Base-by-base conservation (phyloP, 192 early-diverging fungal genomes). In the Backusella psychrophila region DNA sequence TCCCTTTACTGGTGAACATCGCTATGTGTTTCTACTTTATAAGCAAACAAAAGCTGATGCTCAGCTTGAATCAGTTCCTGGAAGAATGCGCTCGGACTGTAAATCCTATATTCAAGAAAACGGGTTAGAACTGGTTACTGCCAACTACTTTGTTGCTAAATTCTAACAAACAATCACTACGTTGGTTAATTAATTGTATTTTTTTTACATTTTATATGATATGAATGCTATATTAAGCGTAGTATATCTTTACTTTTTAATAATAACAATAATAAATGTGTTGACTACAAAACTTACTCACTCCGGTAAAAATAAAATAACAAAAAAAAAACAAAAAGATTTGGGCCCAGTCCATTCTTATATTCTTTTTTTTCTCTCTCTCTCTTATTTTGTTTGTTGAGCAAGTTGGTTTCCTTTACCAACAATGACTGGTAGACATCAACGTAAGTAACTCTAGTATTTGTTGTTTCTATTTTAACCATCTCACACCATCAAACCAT, bases 11-110 rank as follows among this genome's bases (percentile, higher is more conserved):
- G 88, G 88, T 14, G 78, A 81, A 42, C 90, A 91, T 76, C 85
- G 90, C 14, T 89, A 89, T 66, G 81, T 89, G 49, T 89, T 91
- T 69, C 74, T 89, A 9, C 74, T 89, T 8, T 91, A 85, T 79
- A 85, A 85, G 21, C 90, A 91, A 66, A 73, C 77, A 9, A 66
- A 73, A 46, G 42, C 75, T 1, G 44, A 69, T 23, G 69, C 82
- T 35, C 31, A 72, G 9, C 56, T 78, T n/a, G 44, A 69, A 29
- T 3, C 9, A 12, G 23, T 63, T 63, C 7, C 12, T 14, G 2
- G 3, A 14, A 63, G 56, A 63, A 63, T 63, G 56, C 56, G 56
- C 21, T 63, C 9, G 56, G 56, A 63, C 12, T 26, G 26, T 3
- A 63, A 63, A 5, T 26, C 12, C 0, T 63, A 63, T 26, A 63